phyloP scores from a whole-genome alignment of 1,284 basidiomycete species.

The Spongispora temasekensis region DNA sequence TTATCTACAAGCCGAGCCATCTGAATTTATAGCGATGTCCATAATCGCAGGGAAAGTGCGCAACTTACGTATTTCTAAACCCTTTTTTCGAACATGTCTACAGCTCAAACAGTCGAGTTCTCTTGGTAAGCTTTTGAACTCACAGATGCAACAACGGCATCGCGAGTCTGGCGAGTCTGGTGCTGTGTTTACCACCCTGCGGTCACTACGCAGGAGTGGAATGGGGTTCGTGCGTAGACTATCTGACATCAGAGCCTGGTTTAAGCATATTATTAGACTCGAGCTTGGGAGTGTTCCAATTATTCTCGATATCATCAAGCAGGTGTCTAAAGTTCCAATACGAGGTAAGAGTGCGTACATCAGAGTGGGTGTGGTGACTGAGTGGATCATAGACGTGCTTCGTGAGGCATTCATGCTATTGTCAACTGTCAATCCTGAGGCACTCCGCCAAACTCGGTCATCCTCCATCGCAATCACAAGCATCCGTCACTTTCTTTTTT shows the following conservation, averaged over 20 bases:
- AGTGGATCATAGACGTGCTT: constrained; percentile 39
- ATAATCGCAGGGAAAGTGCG: constrained; percentile 25
- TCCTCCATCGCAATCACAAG: constrained; percentile 42
- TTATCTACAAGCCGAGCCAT: constrained; percentile 14
- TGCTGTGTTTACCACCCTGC: constrained; percentile 16
- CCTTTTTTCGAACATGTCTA: constrained; percentile 11
- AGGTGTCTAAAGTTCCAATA: constrained; percentile 31
- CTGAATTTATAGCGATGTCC: constrained; percentile 10
- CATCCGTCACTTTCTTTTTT: constrained; percentile 59
- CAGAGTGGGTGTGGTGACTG: not conserved
- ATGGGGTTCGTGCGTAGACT: constrained; percentile 20
- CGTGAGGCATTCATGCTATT: constrained; percentile 55
- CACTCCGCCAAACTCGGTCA: constrained; percentile 33
- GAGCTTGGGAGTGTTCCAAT: constrained; percentile 26
- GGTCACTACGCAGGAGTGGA: constrained; percentile 20
- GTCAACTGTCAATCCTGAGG: constrained; percentile 32
- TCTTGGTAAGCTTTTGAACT: constrained; percentile 18
- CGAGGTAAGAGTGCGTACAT: constrained; percentile 33
- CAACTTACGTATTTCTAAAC: not conserved
- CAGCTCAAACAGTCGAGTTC: constrained; percentile 27
- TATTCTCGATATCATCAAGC: constrained; percentile 45
- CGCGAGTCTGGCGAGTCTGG: constrained; percentile 9
- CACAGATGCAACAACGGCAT: constrained; percentile 17
- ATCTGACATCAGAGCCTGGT: constrained; percentile 15
- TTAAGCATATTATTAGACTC: constrained; percentile 32